Conservation (phyloP, 2,329 filamentous ascomycete genomes). For the Coniosporium tulheliwenetii region DNA sequence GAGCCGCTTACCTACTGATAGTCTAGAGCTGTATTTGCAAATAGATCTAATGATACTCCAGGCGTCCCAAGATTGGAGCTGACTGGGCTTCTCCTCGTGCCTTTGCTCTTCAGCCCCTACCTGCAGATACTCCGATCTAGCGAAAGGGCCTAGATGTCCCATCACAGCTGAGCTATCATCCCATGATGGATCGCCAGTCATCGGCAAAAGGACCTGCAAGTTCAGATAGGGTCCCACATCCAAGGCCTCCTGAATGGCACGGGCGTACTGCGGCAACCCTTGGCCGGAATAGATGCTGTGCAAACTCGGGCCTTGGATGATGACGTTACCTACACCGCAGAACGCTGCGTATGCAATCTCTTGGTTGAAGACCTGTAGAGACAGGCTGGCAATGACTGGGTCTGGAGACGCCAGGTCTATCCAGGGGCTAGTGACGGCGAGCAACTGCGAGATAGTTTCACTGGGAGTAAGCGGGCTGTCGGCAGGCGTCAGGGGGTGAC, state of each 20-base stretch:
- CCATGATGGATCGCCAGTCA: constrained; percentile 51
- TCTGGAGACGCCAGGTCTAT: constrained; percentile 77
- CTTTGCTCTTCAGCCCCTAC: constrained; percentile 9
- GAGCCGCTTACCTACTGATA: constrained; percentile 62
- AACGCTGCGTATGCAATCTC: constrained; percentile 94
- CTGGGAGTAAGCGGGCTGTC: constrained; percentile 62
- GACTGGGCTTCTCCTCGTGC: constrained; percentile 38
- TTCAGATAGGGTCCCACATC: constrained; percentile 60
- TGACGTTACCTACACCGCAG: constrained; percentile 71
- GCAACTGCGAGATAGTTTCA: constrained; percentile 53
- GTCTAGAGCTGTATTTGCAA: constrained; percentile 68
- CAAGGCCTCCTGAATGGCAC: constrained; percentile 68
- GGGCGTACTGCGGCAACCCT: constrained; percentile 58
- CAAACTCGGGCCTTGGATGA: constrained; percentile 63
- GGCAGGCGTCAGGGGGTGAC: constrained; percentile 55
- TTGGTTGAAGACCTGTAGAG: constrained; percentile 75
- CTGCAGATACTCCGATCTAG: constrained; percentile 16
- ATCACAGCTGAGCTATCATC: constrained; percentile 36
- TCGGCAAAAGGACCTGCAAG: constrained; percentile 66
- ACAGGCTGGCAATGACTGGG: constrained; percentile 70
- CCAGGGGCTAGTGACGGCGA: constrained; percentile 78
- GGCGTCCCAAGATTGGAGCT: constrained; percentile 77
- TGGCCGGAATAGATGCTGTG: constrained; percentile 32
- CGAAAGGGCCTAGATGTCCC: constrained; percentile 36
- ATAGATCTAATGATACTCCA: constrained; percentile 79